Percentiles rank a stretch among this genome's conserved stretches.
phyloP scores from a whole-genome alignment of 768 basidiomycete genomes.

The Pulveroboletus ravenelii region DNA sequence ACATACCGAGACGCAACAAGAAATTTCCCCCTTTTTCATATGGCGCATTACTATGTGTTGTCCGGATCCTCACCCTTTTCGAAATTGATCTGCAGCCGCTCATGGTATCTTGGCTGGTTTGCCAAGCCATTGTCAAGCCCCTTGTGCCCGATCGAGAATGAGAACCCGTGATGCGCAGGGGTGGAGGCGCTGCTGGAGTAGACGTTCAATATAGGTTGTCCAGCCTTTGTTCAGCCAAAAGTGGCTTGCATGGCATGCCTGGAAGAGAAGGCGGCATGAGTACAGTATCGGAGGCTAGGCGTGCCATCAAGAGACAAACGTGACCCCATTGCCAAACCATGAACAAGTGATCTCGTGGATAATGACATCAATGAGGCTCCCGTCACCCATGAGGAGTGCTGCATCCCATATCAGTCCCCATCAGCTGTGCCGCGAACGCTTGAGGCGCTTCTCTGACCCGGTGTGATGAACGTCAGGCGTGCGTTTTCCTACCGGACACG shows the following conservation, averaged over 20 bases:
- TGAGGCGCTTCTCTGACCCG: slow-evolving; percentile 46
- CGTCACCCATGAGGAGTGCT: slow-evolving; percentile 83
- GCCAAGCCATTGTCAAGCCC: slow-evolving; percentile 64
- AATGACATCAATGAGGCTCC: slow-evolving; percentile 83
- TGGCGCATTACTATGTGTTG: too few relatives aligned
- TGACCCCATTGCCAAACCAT: slow-evolving; percentile 89
- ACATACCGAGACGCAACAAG: too few relatives aligned
- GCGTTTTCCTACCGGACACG: slow-evolving; percentile 65
- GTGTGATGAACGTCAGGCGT: slow-evolving; percentile 82
- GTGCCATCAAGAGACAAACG: slow-evolving; percentile 36
- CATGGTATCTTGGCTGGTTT: slow-evolving; percentile 57
- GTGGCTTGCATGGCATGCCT: slow-evolving; percentile 69
- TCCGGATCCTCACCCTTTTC: too few relatives aligned
- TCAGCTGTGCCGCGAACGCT: not conserved
- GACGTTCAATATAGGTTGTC: slow-evolving; percentile 90
- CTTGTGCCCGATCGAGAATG: slow-evolving; percentile 72
- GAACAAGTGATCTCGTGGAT: slow-evolving; percentile 83
- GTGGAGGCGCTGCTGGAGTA: slow-evolving; percentile 66
- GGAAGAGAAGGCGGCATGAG: not conserved
- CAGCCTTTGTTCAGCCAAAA: slow-evolving; percentile 93
- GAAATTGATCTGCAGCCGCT: too few relatives aligned
- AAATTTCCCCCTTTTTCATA: too few relatives aligned
- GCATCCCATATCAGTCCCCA: not conserved
- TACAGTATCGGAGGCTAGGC: not conserved
- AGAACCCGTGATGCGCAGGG: slow-evolving; percentile 74